These are phyloP conservation scores for Psilocybe cyanescens DNA, from an alignment of 768 basidiomycete species.

Conservation along the genomic window DNA sequence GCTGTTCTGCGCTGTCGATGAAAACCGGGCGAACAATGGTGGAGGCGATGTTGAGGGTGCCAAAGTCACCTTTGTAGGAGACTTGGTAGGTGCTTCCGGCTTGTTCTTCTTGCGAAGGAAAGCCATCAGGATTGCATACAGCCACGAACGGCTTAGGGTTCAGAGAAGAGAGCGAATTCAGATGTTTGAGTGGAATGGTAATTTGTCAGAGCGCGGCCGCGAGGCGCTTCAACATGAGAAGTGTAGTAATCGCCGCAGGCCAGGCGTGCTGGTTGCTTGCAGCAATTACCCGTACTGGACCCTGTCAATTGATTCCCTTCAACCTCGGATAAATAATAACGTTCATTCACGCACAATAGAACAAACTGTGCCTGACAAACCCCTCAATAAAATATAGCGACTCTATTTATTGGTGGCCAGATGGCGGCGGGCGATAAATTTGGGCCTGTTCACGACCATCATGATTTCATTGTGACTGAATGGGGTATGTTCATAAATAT, in stretches of 20 bases:
- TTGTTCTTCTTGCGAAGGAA: slow-evolving; percentile 59
- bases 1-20: slow-evolving; percentile 26
- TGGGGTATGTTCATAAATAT: not conserved
- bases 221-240: slow-evolving; percentile 22
- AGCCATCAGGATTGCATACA: slow-evolving; percentile 43
- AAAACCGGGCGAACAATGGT: slow-evolving; percentile 46
- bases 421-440: not conserved
- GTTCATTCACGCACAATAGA: not conserved
- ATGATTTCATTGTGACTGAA: not conserved
- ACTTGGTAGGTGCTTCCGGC: slow-evolving; percentile 25
- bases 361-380: slow-evolving; percentile 4
- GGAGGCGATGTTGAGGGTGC: slow-evolving; percentile 29
- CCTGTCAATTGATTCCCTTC: slow-evolving; percentile 1
- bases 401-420: not conserved
- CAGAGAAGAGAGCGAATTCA: not conserved
- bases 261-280: not conserved
- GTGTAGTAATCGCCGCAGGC: slow-evolving; percentile 14
- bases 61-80: slow-evolving; percentile 22
- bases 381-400: not conserved
- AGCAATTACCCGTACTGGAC: slow-evolving; percentile 1
- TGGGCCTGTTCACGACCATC: not conserved
- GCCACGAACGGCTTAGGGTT: not conserved
- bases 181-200: slow-evolving; percentile 3
- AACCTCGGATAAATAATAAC: slow-evolving; percentile 1
- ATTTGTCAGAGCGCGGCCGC: slow-evolving; percentile 16